phyloP scores from a whole-genome alignment of 306 rosid species.

The Inga laurina region DNA sequence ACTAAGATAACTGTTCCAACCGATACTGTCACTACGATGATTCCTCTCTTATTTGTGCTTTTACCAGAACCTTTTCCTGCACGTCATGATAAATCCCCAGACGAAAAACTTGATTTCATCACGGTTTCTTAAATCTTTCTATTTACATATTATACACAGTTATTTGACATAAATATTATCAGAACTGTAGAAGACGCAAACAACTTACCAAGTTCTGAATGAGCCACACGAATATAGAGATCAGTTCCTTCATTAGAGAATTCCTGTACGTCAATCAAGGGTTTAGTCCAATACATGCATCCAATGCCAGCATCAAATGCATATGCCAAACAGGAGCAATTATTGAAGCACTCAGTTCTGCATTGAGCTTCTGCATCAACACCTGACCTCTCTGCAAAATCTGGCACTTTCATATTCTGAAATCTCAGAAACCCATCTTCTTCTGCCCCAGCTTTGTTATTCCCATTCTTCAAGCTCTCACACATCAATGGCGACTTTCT shows the following conservation, averaged over 20 bases:
- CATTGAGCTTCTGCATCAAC: conserved; percentile 26
- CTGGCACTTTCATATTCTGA: conserved; percentile 41
- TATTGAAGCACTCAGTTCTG: conserved; percentile 27
- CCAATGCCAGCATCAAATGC: conserved; percentile 44
- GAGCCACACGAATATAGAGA: conserved; percentile 40
- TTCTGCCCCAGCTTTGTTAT: conserved; percentile 8
- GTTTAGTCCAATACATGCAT: conserved; percentile 42
- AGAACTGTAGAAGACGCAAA: background rate
- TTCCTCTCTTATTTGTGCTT: background rate
- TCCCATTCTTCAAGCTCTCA: conserved; percentile 28
- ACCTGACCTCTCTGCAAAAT: conserved; percentile 32
- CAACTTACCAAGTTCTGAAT: conserved; percentile 46
- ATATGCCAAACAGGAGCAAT: conserved; percentile 47
- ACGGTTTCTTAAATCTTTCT: background rate
- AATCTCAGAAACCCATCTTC: conserved; percentile 38
- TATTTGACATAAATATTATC: background rate
- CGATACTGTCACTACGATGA: conserved; percentile 30
- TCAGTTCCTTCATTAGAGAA: conserved; percentile 37
- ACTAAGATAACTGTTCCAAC: conserved; percentile 19
- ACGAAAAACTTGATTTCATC: background rate
- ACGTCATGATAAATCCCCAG: background rate
- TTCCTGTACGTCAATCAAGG: conserved; percentile 35
- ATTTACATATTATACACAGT: background rate
- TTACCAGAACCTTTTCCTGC: conserved; percentile 5
- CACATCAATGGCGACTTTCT: conserved; percentile 35